A percentile compares a stretch with the other conserved stretches of the same genome.
phyloP scores from a whole-genome alignment of 176 grass and related monocot genomes.

The Pharus latifolius region DNA sequence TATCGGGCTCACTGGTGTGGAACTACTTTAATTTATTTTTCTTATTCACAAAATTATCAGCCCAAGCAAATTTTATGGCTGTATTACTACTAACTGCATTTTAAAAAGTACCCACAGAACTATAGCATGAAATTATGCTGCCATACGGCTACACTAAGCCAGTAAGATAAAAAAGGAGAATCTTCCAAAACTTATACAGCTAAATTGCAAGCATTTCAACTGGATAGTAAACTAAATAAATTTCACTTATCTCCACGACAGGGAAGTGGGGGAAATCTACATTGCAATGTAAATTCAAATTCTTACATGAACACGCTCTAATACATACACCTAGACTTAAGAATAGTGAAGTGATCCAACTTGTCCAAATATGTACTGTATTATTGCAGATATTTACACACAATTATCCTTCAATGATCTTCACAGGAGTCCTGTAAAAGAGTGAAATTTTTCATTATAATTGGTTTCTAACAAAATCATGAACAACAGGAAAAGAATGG shows the following conservation, averaged over 20 bases:
- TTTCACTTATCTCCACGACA: background rate
- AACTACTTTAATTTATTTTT: no score
- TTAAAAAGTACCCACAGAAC: background rate
- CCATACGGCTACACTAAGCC: no score
- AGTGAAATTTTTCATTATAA: background rate
- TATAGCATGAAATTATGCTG: background rate
- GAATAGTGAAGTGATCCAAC: background rate
- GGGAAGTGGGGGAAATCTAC: background rate
- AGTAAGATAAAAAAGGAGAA: no score
- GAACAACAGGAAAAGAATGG: background rate
- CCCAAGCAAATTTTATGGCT: no score
- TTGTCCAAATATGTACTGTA: slow-evolving; percentile 15
- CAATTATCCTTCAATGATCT: slow-evolving; percentile 87
- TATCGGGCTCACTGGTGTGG: no score
- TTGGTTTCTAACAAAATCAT: background rate
- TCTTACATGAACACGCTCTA: slow-evolving; percentile 13
- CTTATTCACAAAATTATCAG: no score
- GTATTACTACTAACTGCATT: no score
- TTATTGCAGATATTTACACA: slow-evolving; percentile 9
- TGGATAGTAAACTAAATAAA: background rate
- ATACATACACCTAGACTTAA: slow-evolving; percentile 12
- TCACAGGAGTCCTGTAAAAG: slow-evolving; percentile 58
- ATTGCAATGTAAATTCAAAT: background rate
- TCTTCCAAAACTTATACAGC: background rate
- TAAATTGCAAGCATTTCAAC: background rate